Percentiles rank a stretch among this genome's conserved stretches.
Evolutionary conservation across 2,329 filamentous ascomycete genomes (phyloP).

Genomic region (Tolypocladium ophioglossoides): DNA sequence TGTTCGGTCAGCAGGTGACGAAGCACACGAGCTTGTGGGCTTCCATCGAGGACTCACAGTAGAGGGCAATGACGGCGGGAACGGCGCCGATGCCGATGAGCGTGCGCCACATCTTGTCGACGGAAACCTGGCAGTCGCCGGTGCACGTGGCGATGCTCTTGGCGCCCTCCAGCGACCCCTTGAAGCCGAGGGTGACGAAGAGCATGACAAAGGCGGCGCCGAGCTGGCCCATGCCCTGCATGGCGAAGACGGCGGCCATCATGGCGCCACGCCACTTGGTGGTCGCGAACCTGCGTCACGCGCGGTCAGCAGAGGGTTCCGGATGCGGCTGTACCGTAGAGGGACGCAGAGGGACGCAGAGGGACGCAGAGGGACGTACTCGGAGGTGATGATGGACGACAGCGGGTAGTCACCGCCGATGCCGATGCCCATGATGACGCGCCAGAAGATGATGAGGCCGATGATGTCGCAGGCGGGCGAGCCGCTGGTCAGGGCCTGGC

Average conservation of each 20-base stretch:
- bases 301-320: too few relatives aligned
- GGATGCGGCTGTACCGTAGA: too few relatives aligned
- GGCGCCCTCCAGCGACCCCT: conserved; percentile 45
- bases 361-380: conserved; percentile 38
- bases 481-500: conserved; percentile 54
- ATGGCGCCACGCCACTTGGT: conserved; percentile 80
- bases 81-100: conserved; percentile 75
- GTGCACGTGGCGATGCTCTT: conserved; percentile 42
- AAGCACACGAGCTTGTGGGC: not conserved
- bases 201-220: conserved; percentile 65
- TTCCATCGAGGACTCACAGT: conserved; percentile 35
- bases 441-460: conserved; percentile 69
- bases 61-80: conserved; percentile 70
- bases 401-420: conserved; percentile 60
- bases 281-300: conserved; percentile 57
- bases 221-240: conserved; percentile 79
- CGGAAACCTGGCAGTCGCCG: conserved; percentile 28
- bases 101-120: conserved; percentile 82
- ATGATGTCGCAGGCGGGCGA: conserved; percentile 54
- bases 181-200: conserved; percentile 64
- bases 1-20: not conserved
- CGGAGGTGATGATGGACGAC: conserved; percentile 74
- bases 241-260: conserved; percentile 79
- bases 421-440: conserved; percentile 54
- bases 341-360: too few relatives aligned